Conservation (phyloP, 495 filamentous ascomycete species). For the Daldinia childiae region DNA sequence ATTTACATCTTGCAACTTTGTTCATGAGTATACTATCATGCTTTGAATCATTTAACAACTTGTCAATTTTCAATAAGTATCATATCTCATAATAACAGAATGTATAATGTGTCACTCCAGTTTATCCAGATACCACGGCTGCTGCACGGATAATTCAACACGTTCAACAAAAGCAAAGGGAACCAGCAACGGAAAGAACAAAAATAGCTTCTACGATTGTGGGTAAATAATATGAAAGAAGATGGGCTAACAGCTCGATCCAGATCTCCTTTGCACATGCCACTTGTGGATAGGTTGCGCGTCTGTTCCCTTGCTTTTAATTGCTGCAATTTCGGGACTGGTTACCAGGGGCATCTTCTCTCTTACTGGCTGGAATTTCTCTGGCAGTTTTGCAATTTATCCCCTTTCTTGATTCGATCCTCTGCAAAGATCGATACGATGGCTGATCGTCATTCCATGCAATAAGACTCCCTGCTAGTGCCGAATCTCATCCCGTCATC, state of each 20-base stretch:
- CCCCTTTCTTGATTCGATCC: constrained; percentile 34
- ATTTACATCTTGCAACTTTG: too few relatives aligned
- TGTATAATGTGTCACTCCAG: too few relatives aligned
- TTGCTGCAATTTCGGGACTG: constrained; percentile 43
- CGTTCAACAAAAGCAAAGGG: background rate
- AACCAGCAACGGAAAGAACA: background rate
- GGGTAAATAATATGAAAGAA: background rate
- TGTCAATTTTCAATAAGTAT: background rate
- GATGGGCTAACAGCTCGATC: constrained; percentile 24
- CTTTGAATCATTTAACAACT: background rate
- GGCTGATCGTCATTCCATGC: constrained; percentile 40
- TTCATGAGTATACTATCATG: background rate
- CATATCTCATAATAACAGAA: background rate
- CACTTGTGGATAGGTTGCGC: constrained; percentile 39
- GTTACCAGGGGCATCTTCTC: constrained; percentile 17
- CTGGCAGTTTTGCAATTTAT: constrained; percentile 13
- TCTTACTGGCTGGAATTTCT: constrained; percentile 36
- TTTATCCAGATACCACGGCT: background rate
- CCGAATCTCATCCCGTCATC: constrained; percentile 20
- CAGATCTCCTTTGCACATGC: constrained; percentile 41
- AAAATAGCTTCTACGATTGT: background rate
- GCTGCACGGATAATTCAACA: background rate
- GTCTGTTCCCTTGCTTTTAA: constrained; percentile 41
- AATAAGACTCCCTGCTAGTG: constrained; percentile 17
- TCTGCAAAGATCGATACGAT: constrained; percentile 30